Evolutionary conservation across 768 basidiomycete genomes (phyloP).

Genomic region (Collybia mongolica): DNA sequence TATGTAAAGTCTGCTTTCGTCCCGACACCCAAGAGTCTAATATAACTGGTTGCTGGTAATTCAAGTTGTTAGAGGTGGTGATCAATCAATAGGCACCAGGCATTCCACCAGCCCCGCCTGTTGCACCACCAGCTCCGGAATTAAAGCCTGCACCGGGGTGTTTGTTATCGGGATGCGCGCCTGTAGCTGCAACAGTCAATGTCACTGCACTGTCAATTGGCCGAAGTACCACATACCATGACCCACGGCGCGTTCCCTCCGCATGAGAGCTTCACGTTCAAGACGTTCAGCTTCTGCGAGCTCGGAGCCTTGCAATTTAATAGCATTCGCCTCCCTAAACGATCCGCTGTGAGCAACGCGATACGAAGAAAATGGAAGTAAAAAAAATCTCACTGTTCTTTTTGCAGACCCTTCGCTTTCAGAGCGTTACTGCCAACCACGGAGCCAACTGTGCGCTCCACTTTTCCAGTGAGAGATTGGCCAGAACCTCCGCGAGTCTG

Average conservation of each 20-base stretch:
- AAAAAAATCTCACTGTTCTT: constrained; percentile 42
- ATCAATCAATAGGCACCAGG: background rate
- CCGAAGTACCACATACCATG: constrained; percentile 33
- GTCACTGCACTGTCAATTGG: background rate
- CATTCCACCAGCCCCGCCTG: background rate
- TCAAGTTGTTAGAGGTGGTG: no score
- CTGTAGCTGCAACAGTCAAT: constrained; percentile 6
- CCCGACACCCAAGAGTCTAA: no score
- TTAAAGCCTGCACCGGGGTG: constrained; percentile 21
- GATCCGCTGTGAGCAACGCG: background rate
- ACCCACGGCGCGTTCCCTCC: constrained; percentile 51
- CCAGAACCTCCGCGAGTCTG: constrained; percentile 26
- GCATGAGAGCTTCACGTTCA: constrained; percentile 46
- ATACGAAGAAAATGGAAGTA: background rate
- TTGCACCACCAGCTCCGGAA: background rate
- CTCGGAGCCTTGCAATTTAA: constrained; percentile 45
- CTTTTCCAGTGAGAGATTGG: constrained; percentile 40
- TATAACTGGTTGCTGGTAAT: no score
- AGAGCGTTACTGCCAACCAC: constrained; percentile 44
- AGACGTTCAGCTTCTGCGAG: constrained; percentile 53
- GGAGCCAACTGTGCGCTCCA: constrained; percentile 45
- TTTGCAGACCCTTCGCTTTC: constrained; percentile 48
- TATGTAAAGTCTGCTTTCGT: no score
- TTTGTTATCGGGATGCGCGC: constrained; percentile 26
- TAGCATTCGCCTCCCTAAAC: constrained; percentile 41